phyloP scores from a whole-genome alignment of 441 rosid species.

The Bocquillonia castaneifolia region DNA sequence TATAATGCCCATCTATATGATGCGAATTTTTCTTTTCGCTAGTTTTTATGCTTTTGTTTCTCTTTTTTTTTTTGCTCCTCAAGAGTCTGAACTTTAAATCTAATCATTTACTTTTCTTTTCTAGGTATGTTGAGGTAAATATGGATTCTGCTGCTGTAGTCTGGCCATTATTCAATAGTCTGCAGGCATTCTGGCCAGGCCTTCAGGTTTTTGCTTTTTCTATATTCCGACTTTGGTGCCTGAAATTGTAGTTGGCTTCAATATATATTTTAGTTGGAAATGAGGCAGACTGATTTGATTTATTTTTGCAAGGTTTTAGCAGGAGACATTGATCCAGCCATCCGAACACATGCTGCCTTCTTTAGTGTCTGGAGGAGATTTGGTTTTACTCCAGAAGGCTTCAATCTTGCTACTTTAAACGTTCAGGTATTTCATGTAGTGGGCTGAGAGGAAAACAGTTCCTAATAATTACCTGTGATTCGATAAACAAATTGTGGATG shows the following conservation, averaged over 20 bases:
- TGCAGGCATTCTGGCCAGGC: conserved; percentile 99
- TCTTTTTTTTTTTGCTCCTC: too few species aligned
- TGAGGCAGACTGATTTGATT: conserved; percentile 16
- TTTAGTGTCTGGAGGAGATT: conserved; percentile 91
- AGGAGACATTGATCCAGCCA: conserved; percentile 92
- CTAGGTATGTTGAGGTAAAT: conserved; percentile 97
- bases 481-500: not conserved
- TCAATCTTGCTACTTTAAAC: conserved; percentile 78
- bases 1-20: conserved; percentile 19
- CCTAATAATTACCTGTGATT: not conserved
- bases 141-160: conserved; percentile 99
- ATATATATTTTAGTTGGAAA: conserved; percentile 1
- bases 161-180: conserved; percentile 94
- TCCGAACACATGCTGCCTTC: conserved; percentile 95
- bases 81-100: conserved; percentile 17
- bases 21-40: not conserved
- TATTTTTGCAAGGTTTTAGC: conserved; percentile 72
- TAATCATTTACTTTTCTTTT: conserved; percentile 18
- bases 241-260: not conserved
- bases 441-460: not conserved
- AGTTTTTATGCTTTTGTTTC: not conserved
- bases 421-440: conserved; percentile 46
- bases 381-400: conserved; percentile 96
- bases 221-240: conserved; percentile 10
- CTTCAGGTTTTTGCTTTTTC: conserved; percentile 59